phyloP scores from a whole-genome alignment of 371 early-diverging fungal genomes.

The Lichtheimia ornata region DNA sequence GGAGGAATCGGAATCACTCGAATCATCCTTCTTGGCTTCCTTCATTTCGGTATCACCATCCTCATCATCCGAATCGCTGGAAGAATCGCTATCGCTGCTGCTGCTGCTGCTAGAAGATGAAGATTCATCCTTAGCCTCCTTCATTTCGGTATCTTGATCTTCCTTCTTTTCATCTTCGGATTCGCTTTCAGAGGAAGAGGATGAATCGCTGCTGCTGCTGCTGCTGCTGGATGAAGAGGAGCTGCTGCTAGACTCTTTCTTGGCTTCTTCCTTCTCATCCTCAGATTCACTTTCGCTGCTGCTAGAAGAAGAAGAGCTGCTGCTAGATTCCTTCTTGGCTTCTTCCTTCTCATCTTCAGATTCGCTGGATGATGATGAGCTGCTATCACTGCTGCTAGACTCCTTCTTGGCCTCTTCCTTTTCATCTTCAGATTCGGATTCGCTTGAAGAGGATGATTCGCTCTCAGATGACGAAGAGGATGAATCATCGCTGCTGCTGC shows the following conservation, averaged over 20 bases:
- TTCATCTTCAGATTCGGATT: slow-evolving; percentile 8
- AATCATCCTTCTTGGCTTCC: slow-evolving; percentile 7
- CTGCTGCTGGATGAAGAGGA: slow-evolving; percentile 7
- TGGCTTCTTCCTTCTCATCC: slow-evolving; percentile 3
- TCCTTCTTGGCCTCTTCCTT: slow-evolving; percentile 14
- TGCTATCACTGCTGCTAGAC: slow-evolving; percentile 3
- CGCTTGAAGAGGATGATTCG: slow-evolving; percentile 9
- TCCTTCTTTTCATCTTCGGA: slow-evolving; percentile 16
- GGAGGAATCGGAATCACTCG: background rate
- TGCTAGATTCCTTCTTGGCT: slow-evolving; percentile 14
- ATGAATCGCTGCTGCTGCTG: slow-evolving; percentile 10
- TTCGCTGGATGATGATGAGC: slow-evolving; percentile 15
- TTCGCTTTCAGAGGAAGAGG: slow-evolving; percentile 14
- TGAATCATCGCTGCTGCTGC: slow-evolving; percentile 6
- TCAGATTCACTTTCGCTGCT: slow-evolving; percentile 2
- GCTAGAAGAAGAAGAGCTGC: slow-evolving; percentile 7
- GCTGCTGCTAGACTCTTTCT: slow-evolving; percentile 5
- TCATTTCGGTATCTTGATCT: slow-evolving; percentile 7
- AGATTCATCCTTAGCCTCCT: slow-evolving; percentile 22
- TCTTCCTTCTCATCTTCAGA: slow-evolving; percentile 16
- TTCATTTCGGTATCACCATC: slow-evolving; percentile 9
- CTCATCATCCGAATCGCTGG: slow-evolving; percentile 6
- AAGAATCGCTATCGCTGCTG: slow-evolving; percentile 1
- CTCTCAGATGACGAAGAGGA: background rate
- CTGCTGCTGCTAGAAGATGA: slow-evolving; percentile 4